Base-by-base conservation (phyloP, 2,329 filamentous ascomycete species). In the Cylindrodendrum hubeiense region DNA sequence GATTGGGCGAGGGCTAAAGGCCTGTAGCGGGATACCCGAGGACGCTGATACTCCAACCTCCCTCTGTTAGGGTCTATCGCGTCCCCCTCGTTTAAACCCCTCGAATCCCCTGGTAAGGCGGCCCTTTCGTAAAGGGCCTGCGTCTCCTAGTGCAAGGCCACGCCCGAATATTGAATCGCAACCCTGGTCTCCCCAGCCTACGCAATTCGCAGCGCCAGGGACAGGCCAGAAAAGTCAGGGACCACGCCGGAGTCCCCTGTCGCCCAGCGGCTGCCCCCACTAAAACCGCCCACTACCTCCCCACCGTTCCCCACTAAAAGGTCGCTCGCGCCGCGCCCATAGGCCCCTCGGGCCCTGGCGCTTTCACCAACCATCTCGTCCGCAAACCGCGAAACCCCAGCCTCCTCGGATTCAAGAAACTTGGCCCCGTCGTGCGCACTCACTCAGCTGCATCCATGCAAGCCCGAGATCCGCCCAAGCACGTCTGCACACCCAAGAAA, bases 351-450 rank as follows among this genome's bases (percentile, higher is more conserved):
- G 34, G 15, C 30, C 49, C 33, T 22, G 49, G 21, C 7, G 12
- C 19, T 10, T n/a, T 43, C 24, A 30, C 56, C 55, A 59, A 59
- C 55, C 55, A 30, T 49, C 56, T 17, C 21, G 17, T 13, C 46
- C 21, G 28, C 19, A 37, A 52, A 39, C 15, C 33, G 24, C 49
- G 57, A 60, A 60, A 53, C 57, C 57, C 57, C 57, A 60, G 50
- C 57, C 57, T 60, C 57, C 19, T 21, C 17, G 17, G n/a, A 12
- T 17, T 21, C 30, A 34, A 39, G 53, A 30, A 58, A 21, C 21
- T 28, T 33, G 54, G 28, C 28, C 28, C 28, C 26, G 37, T 30
- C 51, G 51, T 39, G 41, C 47, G 26, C 41, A 44, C 34, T 44
- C 12, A 33, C 21, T 34, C 39, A 50, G 46, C 46, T 33, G 26